phyloP scores from a whole-genome alignment of 192 early-diverging fungal species.

The Entomortierella parvispora region DNA sequence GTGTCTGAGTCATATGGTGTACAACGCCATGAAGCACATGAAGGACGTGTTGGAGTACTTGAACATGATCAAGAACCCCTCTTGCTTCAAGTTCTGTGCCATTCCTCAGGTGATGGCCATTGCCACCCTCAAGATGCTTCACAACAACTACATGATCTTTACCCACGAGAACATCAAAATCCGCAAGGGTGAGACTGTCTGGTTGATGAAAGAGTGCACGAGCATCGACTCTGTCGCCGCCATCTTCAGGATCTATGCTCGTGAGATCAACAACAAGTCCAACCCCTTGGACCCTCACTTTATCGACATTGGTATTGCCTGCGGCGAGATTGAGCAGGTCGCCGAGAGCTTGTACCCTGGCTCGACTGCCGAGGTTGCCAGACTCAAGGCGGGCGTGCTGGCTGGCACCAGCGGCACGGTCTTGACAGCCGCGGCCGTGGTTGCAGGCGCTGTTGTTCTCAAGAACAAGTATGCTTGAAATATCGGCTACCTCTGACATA shows the following conservation, averaged over 20 bases:
- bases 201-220: slow-evolving; percentile 69
- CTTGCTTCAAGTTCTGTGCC: slow-evolving; percentile 93
- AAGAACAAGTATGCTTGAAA: slow-evolving; percentile 32
- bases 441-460: slow-evolving; percentile 42
- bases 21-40: slow-evolving; percentile 85
- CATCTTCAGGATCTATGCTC: slow-evolving; percentile 73
- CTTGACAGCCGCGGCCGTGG: slow-evolving; percentile 23
- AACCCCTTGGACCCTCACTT: slow-evolving; percentile 71
- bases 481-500: background rate
- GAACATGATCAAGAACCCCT: slow-evolving; percentile 75
- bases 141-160: slow-evolving; percentile 87
- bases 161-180: slow-evolving; percentile 86
- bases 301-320: slow-evolving; percentile 63
- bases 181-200: slow-evolving; percentile 85
- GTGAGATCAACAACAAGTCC: slow-evolving; percentile 70
- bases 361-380: slow-evolving; percentile 33
- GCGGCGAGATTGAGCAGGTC: slow-evolving; percentile 56
- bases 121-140: slow-evolving; percentile 86
- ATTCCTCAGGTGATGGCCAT: slow-evolving; percentile 99
- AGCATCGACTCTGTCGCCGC: slow-evolving; percentile 67
- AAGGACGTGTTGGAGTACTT: slow-evolving; percentile 92
- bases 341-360: slow-evolving; percentile 29
- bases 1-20: slow-evolving; percentile 90
- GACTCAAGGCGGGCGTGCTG: slow-evolving; percentile 44
- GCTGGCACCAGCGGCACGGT: slow-evolving; percentile 30